Percentiles rank a stretch among this genome's conserved stretches.
Conservation (phyloP, 495 filamentous ascomycete species). For the Penicilliopsis zonata region DNA sequence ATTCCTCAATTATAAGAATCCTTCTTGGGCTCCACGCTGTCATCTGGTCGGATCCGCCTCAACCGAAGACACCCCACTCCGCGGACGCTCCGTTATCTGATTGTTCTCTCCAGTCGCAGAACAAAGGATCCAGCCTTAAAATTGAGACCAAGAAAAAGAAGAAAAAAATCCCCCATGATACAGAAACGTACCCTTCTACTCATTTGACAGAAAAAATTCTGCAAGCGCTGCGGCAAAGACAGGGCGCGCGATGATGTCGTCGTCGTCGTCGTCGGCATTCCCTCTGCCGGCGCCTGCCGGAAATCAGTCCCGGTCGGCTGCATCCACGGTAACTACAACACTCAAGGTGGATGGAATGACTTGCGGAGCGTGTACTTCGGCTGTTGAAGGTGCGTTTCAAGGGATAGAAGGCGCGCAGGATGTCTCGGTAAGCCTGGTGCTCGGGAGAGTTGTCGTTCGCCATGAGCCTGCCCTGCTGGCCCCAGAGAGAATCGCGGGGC, state of each 20-base stretch:
- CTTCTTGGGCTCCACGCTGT: too few relatives aligned
- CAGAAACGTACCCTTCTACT: too few relatives aligned
- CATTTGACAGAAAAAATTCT: too few relatives aligned
- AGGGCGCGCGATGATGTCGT: background rate
- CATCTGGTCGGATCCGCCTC: too few relatives aligned
- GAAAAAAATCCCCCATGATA: too few relatives aligned
- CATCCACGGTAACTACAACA: constrained; percentile 83
- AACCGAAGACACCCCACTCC: too few relatives aligned
- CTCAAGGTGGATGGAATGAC: constrained; percentile 89
- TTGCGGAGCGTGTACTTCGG: constrained; percentile 81
- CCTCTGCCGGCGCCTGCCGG: constrained; percentile 7
- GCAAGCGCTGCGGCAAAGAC: too few relatives aligned
- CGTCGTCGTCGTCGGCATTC: background rate
- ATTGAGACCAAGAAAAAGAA: too few relatives aligned
- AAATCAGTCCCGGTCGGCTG: constrained; percentile 8
- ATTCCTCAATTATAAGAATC: too few relatives aligned
- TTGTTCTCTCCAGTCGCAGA: too few relatives aligned
- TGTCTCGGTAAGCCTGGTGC: constrained; percentile 83
- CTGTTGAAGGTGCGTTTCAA: constrained; percentile 77
- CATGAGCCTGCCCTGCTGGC: constrained; percentile 71
- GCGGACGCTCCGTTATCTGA: too few relatives aligned
- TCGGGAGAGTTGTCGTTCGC: constrained; percentile 81
- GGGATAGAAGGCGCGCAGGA: constrained; percentile 64
- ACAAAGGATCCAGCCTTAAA: too few relatives aligned
- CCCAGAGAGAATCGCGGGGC: constrained; percentile 62